phyloP scores from a whole-genome alignment of 1,284 basidiomycete genomes.

The Mycosarcoma maydis region DNA sequence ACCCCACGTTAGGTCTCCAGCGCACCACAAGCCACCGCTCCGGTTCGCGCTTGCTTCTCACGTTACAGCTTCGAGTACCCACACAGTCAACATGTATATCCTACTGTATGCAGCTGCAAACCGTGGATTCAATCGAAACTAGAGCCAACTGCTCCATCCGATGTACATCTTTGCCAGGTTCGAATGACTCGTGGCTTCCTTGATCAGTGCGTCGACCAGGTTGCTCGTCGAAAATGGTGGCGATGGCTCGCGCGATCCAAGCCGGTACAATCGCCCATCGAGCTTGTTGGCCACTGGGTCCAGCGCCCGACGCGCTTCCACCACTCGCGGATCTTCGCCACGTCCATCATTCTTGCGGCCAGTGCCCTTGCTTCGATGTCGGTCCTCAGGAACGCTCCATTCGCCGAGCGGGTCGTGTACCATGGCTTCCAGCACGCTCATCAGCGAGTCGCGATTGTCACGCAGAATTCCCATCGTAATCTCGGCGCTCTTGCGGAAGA shows the following conservation, averaged over 20 bases:
- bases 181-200: constrained; percentile 58
- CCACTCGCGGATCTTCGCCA: constrained; percentile 49
- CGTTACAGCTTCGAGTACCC: no score
- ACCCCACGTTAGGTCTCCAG: no score
- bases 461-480: constrained; percentile 87
- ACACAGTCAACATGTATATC: no score
- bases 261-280: constrained; percentile 53
- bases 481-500: constrained; percentile 91
- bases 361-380: constrained; percentile 55
- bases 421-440: constrained; percentile 96
- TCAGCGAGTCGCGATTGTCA: constrained; percentile 90
- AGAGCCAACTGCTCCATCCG: constrained; percentile 58
- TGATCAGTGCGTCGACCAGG: constrained; percentile 63
- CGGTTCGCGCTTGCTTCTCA: background rate
- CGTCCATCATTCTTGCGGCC: constrained; percentile 43
- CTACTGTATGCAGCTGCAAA: background rate
- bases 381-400: constrained; percentile 76
- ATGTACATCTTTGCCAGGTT: constrained; percentile 64
- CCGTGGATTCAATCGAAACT: background rate
- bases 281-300: constrained; percentile 63
- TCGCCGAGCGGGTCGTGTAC: constrained; percentile 97
- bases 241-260: constrained; percentile 41
- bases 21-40: no score
- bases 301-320: constrained; percentile 59
- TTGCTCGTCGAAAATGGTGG: constrained; percentile 62